phyloP scores from a whole-genome alignment of 345 rosid species.

The Brassica napus region DNA sequence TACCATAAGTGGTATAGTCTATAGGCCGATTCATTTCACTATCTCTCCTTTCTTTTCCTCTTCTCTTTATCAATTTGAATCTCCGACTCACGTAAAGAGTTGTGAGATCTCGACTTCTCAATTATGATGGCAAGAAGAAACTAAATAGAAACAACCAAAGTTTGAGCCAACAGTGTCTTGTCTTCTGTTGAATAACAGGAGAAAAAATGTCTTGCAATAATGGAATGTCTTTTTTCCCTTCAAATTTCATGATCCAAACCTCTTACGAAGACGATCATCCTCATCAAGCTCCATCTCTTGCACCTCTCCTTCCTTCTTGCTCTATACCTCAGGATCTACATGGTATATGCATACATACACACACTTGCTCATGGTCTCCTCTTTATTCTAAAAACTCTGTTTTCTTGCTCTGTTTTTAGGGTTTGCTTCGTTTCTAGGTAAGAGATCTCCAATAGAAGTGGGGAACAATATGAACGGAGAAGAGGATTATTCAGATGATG shows the following conservation, averaged over 20 bases:
- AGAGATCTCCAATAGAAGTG: conserved; percentile 69
- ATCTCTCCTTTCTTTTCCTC: conserved; percentile 11
- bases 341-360: conserved; percentile 45
- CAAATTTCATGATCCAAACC: conserved; percentile 84
- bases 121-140: conserved; percentile 22
- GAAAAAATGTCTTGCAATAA: conserved; percentile 69
- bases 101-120: conserved; percentile 11
- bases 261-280: conserved; percentile 68
- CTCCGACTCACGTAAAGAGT: conserved; percentile 17
- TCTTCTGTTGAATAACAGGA: conserved; percentile 27
- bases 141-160: conserved; percentile 35
- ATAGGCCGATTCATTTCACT: conserved; percentile 36
- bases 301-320: conserved; percentile 63
- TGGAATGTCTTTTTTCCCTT: conserved; percentile 85
- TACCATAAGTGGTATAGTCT: conserved; percentile 43
- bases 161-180: conserved; percentile 19
- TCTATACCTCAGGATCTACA: conserved; percentile 77
- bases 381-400: conserved; percentile 12
- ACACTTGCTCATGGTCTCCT: not conserved
- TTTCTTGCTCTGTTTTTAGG: conserved; percentile 46
- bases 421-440: conserved; percentile 77
- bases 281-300: conserved; percentile 51
- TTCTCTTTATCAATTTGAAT: conserved; percentile 16
- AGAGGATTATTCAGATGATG: conserved; percentile 90
- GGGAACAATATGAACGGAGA: conserved; percentile 53